phyloP scores from a whole-genome alignment of 2,329 filamentous ascomycete species.

The Keithomyces neogunnii region DNA sequence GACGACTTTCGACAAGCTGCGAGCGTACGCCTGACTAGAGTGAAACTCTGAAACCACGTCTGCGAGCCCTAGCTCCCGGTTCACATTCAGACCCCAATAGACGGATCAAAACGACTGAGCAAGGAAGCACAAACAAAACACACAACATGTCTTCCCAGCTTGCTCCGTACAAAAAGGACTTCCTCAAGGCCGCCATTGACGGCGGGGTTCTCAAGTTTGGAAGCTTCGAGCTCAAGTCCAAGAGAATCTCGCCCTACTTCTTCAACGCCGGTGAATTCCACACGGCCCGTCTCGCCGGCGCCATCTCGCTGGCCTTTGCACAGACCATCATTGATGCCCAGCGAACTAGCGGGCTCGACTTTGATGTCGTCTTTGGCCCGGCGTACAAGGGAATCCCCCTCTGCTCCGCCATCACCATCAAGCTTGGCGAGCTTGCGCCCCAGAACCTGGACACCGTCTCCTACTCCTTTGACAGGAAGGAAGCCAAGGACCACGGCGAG shows the following conservation, averaged over 20 bases:
- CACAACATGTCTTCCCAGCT: constrained; percentile 27
- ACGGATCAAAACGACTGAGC: no score
- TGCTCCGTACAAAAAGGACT: constrained; percentile 60
- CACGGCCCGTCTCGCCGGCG: constrained; percentile 65
- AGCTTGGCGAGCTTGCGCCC: constrained; percentile 62
- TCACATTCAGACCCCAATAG: no score
- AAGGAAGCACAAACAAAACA: no score
- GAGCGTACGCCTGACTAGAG: no score
- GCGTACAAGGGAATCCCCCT: constrained; percentile 97
- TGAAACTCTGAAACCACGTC: no score
- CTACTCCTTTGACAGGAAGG: constrained; percentile 93
- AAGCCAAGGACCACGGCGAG: constrained; percentile 93
- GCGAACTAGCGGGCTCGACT: constrained; percentile 37
- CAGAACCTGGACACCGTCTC: constrained; percentile 59
- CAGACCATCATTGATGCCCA: constrained; percentile 46
- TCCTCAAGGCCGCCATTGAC: constrained; percentile 60
- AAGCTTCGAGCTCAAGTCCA: constrained; percentile 84
- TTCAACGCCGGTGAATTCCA: constrained; percentile 95
- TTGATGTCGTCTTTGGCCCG: constrained; percentile 87
- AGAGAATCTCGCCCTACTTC: constrained; percentile 89
- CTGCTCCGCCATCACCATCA: constrained; percentile 67
- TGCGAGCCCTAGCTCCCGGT: no score
- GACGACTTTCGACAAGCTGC: no score
- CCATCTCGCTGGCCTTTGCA: constrained; percentile 77
- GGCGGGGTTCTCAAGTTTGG: constrained; percentile 72